Conservation (phyloP, 306 rosid species). For the Luffa acutangula region DNA sequence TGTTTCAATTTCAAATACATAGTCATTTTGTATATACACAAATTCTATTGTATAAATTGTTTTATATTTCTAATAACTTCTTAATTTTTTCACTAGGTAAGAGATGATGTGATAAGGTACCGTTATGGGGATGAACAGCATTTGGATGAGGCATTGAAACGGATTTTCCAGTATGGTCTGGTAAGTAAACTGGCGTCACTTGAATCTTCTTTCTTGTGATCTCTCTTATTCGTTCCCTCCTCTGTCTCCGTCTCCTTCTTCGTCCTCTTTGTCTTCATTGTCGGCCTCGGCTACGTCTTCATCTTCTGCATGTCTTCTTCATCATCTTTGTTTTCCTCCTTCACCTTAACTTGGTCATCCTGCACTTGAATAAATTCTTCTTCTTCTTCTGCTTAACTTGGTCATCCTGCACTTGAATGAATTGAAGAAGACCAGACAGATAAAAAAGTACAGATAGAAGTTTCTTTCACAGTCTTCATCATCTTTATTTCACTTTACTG, state of each 20-base stretch:
- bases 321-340: too few species aligned
- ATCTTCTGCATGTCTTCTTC: too few species aligned
- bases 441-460: not conserved
- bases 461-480: not conserved
- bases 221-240: not conserved
- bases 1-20: not conserved
- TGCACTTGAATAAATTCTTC: not conserved
- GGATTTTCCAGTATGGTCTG: conserved; percentile 90
- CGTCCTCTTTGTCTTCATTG: too few species aligned
- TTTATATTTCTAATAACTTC: not conserved
- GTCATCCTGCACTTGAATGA: not conserved
- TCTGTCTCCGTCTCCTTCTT: too few species aligned
- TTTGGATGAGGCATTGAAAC: conserved; percentile 86
- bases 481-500: conserved; percentile 7
- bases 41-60: not conserved
- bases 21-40: not conserved
- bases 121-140: conserved; percentile 98
- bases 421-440: not conserved
- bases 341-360: too few species aligned
- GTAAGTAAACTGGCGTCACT: conserved; percentile 29
- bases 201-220: not conserved
- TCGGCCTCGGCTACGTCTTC: too few species aligned
- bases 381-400: not conserved
- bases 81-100: conserved; percentile 43
- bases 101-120: conserved; percentile 74